These are phyloP conservation scores for Chaetomium sp. DNA, from an alignment of 2,329 filamentous ascomycete genomes.

Conservation along the genomic window DNA sequence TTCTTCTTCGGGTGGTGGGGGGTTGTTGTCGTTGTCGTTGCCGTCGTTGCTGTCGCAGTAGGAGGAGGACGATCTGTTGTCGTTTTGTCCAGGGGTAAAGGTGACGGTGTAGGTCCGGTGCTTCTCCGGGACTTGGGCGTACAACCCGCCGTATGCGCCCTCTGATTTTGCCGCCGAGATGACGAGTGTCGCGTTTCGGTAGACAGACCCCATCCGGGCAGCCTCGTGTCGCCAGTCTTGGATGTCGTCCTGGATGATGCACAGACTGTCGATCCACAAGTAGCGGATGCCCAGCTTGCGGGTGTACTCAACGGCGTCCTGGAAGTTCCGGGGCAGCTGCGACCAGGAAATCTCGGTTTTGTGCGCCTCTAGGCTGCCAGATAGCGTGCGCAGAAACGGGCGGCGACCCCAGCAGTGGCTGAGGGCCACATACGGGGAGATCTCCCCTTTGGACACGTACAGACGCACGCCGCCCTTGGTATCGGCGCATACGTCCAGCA, in stretches of 20 bases:
- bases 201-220: conserved; percentile 11
- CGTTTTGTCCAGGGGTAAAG: background rate
- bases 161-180: conserved; percentile 25
- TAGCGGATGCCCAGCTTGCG: conserved; percentile 14
- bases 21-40: background rate
- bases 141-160: conserved; percentile 25
- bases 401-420: conserved; percentile 34
- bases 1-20: background rate
- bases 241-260: conserved; percentile 21
- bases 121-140: background rate
- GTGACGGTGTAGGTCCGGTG: background rate
- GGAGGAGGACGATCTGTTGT: background rate
- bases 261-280: conserved; percentile 23
- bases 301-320: conserved; percentile 15
- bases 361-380: conserved; percentile 19
- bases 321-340: conserved; percentile 26
- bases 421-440: conserved; percentile 23
- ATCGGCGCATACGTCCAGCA: conserved; percentile 18
- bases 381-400: conserved; percentile 26
- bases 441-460: conserved; percentile 16
- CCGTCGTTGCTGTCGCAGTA: background rate
- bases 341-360: conserved; percentile 22
- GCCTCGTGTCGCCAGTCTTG: conserved; percentile 19
- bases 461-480: conserved; percentile 17
- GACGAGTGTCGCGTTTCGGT: conserved; percentile 2